Evolutionary conservation across 2,329 filamentous ascomycete species (phyloP).

Genomic region (Epichloe brachyelytri): DNA sequence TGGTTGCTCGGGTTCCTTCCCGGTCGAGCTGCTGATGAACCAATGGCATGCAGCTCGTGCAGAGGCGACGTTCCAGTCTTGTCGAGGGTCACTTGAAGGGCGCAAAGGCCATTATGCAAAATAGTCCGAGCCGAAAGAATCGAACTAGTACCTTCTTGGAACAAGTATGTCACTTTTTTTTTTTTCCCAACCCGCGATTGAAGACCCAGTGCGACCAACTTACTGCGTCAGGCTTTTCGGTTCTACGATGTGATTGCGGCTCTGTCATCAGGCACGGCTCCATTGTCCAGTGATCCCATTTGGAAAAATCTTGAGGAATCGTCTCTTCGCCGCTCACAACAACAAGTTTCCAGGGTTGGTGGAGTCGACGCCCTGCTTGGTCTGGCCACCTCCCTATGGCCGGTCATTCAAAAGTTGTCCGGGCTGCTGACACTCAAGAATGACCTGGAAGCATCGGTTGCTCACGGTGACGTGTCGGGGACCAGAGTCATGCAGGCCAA

Average conservation of each 20-base stretch:
- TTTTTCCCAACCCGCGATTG: neutral
- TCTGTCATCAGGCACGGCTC: slow-evolving; percentile 45
- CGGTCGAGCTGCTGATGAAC: neutral
- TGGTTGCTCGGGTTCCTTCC: neutral
- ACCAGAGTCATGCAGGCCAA: slow-evolving; percentile 35
- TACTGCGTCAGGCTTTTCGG: slow-evolving; percentile 38
- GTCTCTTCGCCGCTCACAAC: slow-evolving; percentile 28
- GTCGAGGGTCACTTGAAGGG: slow-evolving; percentile 49
- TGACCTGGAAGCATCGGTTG: slow-evolving; percentile 33
- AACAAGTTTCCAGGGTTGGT: slow-evolving; percentile 32
- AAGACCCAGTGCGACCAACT: no score
- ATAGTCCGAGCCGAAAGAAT: slow-evolving; percentile 29
- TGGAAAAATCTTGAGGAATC: slow-evolving; percentile 33
- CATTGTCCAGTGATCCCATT: slow-evolving; percentile 37
- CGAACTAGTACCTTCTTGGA: slow-evolving; percentile 46
- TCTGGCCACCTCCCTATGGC: slow-evolving; percentile 50
- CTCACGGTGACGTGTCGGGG: slow-evolving; percentile 28
- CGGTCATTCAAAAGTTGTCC: slow-evolving; percentile 48
- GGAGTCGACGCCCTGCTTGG: slow-evolving; percentile 48
- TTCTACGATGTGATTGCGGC: slow-evolving; percentile 55
- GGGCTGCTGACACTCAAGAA: slow-evolving; percentile 39
- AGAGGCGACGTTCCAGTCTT: slow-evolving; percentile 45
- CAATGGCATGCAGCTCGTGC: slow-evolving; percentile 36
- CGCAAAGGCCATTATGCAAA: slow-evolving; percentile 47
- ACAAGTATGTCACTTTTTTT: slow-evolving; percentile 27